Evolutionary conservation across 2,329 filamentous ascomycete genomes (phyloP).

Genomic region (Hypocrella siamensis): DNA sequence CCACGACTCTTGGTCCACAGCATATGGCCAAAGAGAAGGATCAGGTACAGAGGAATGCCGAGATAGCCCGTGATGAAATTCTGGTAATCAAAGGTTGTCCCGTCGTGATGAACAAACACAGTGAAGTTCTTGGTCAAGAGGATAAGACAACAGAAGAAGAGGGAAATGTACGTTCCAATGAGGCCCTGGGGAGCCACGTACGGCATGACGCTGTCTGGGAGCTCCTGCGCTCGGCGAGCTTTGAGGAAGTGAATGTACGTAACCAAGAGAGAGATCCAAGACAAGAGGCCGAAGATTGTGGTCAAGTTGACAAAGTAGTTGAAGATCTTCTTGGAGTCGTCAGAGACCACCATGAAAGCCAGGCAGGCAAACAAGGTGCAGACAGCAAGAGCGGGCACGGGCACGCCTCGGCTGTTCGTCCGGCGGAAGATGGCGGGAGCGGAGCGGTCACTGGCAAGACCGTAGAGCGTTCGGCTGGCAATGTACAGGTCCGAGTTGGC

Average conservation of each 20-base stretch:
- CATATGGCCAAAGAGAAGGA: conserved; percentile 56
- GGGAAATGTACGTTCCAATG: conserved; percentile 49
- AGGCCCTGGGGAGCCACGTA: conserved; percentile 60
- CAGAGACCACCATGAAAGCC: conserved; percentile 50
- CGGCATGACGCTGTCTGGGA: conserved; percentile 38
- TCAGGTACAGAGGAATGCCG: conserved; percentile 60
- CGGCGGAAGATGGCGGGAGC: conserved; percentile 57
- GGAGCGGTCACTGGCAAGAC: conserved; percentile 54
- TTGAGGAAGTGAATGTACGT: conserved; percentile 52
- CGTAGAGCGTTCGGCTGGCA: conserved; percentile 57
- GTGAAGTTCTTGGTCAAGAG: conserved; percentile 71
- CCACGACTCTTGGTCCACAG: conserved; percentile 34
- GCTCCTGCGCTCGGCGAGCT: conserved; percentile 43
- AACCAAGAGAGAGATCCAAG: conserved; percentile 53
- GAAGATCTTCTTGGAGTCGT: conserved; percentile 41
- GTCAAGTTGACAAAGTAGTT: conserved; percentile 52
- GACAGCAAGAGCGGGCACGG: conserved; percentile 46
- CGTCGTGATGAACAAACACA: conserved; percentile 43
- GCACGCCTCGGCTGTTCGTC: conserved; percentile 57
- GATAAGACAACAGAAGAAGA: conserved; percentile 57
- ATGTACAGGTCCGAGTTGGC: conserved; percentile 68
- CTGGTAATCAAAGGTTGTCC: conserved; percentile 51
- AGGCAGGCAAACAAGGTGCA: conserved; percentile 48
- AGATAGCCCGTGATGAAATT: conserved; percentile 65
- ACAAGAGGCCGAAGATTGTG: conserved; percentile 50